Evolutionary conservation across 164 flowering plant species (phyloP), one percentile per base, ranked within the genome.

Genomic region (Sextonia rubra): DNA sequence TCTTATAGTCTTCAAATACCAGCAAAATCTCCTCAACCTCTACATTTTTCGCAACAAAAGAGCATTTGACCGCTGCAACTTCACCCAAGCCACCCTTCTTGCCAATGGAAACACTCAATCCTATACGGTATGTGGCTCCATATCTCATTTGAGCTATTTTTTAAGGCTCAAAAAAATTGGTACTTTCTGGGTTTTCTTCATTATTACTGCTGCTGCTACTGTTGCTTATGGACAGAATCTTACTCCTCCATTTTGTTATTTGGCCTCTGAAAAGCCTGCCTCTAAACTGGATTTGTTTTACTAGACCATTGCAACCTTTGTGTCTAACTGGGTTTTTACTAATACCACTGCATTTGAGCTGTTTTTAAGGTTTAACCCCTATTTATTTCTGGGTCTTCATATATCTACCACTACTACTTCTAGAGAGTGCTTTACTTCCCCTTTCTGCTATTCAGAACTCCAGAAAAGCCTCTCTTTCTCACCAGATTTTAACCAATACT

Each of bases 51-150:
- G 77, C 83, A 88, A 78, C 83, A 79, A 82, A 75, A 73, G 44
- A 68, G 94, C 97, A 47, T 91, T 86, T 83, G 80, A 73, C 69
- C 66, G 78, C 82, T 94, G 98, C 88, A 85, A 92, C 84, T 89
- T 90, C 90, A 79, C 88, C 73, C 88, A 88, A 77, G 90, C 98
- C 66, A 83, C 85, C 3, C 89, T 89, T 70, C 92, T 94, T 77
- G 82, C 84, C 66, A 48, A 71, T 24, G n/a, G 66, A 74, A 82
- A 78, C 74, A 80, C 92, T 76, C 72, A 85, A 32, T 80, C 89
- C 63, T 94, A 78, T 82, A 88, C 79, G 78, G 98, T 94, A 88
- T 29, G 64, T 52, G 58, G 58, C 20, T 52, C 58, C n/a, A 52
- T 52, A 14, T 52, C n/a, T 15, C 12, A 52, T 52, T 52, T 52